Base-by-base conservation (phyloP, 768 basidiomycete species). In the Podaxis pistillaris region DNA sequence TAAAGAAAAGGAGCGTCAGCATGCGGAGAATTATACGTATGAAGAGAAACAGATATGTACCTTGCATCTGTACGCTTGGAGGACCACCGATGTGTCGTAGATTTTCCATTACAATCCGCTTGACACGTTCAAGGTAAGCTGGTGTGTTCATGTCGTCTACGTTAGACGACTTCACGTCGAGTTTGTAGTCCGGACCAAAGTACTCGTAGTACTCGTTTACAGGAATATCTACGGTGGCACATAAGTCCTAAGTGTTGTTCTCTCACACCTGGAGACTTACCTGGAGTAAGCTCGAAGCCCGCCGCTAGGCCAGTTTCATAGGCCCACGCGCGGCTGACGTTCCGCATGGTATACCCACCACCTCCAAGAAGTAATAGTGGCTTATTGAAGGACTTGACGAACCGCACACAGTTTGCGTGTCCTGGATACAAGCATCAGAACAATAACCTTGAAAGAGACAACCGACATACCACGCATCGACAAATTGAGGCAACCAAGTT, bases 171-270 rank as follows among this genome's bases (percentile, higher is more conserved):
- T 90, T 93, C 30, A 99, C 97, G 71, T 99, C 94, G 36, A 99
- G 83, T 72, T 95, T 87, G 70, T 98, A 98, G 69, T 96, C 94
- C 2, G 97, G 97, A 0, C 97, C 97, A 73, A 98, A 98, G 75
- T 98, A 98, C 71, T 98, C 96, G 71, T 96, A 98, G 76, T 98
- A 99, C 76, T 99, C 97, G 70, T 98, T 99, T 66, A 96, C 90
- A 2, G 97, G 97, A 58, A 99, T 96, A 71, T 93, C 96, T 96
- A 36, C 57, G 56, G 8, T 33, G 8, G 30, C 24, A 64, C 17
- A 60, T 37, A 26, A 49, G 55, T 40, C 38, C n/a, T 7, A 49
- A 56, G 38, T 60, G 38, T 37, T 49, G 36, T 22, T 26, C 41
- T 24, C 7, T n/a, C n/a, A 37, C 49, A 47, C 24, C 17, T 3